phyloP scores from a whole-genome alignment of 257 asterid genomes.

The Voacanga thouarsii region DNA sequence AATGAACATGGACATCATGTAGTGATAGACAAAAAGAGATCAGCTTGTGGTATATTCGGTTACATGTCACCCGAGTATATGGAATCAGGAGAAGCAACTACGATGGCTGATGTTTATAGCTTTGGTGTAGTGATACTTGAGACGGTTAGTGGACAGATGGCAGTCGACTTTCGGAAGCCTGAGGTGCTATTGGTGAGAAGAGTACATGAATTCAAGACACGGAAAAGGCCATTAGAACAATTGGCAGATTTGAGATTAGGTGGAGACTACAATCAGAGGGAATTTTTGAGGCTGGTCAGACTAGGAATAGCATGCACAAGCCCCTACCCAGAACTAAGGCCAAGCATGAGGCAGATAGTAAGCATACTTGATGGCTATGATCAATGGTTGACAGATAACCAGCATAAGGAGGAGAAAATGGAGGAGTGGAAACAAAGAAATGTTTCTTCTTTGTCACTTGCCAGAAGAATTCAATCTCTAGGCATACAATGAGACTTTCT shows the following conservation, averaged over 20 bases:
- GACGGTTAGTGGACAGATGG: slow-evolving; percentile 69
- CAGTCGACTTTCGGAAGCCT: slow-evolving; percentile 68
- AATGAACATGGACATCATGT: slow-evolving; percentile 67
- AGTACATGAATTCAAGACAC: slow-evolving; percentile 47
- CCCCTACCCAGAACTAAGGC: slow-evolving; percentile 60
- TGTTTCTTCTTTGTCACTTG: slow-evolving; percentile 48
- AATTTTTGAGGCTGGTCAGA: slow-evolving; percentile 61
- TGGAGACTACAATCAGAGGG: slow-evolving; percentile 53
- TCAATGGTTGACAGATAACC: slow-evolving; percentile 47
- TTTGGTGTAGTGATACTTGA: slow-evolving; percentile 85
- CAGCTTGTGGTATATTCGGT: slow-evolving; percentile 80
- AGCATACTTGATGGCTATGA: slow-evolving; percentile 82
- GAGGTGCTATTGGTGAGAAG: slow-evolving; percentile 58
- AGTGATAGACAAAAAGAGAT: slow-evolving; percentile 47
- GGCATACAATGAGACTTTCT: slow-evolving; percentile 58
- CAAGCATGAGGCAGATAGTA: slow-evolving; percentile 80
- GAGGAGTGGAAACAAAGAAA: slow-evolving; percentile 78
- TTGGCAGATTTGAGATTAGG: slow-evolving; percentile 66
- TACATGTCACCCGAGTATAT: slow-evolving; percentile 82
- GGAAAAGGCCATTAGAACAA: slow-evolving; percentile 43
- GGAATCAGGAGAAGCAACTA: slow-evolving; percentile 71
- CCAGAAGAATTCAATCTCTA: slow-evolving; percentile 81
- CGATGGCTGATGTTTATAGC: slow-evolving; percentile 90
- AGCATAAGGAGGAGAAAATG: slow-evolving; percentile 40
- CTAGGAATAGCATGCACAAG: slow-evolving; percentile 76